These are phyloP conservation scores for Entophlyctis luteolus DNA, from an alignment of 192 early-diverging fungal genomes.

Conservation along the genomic window DNA sequence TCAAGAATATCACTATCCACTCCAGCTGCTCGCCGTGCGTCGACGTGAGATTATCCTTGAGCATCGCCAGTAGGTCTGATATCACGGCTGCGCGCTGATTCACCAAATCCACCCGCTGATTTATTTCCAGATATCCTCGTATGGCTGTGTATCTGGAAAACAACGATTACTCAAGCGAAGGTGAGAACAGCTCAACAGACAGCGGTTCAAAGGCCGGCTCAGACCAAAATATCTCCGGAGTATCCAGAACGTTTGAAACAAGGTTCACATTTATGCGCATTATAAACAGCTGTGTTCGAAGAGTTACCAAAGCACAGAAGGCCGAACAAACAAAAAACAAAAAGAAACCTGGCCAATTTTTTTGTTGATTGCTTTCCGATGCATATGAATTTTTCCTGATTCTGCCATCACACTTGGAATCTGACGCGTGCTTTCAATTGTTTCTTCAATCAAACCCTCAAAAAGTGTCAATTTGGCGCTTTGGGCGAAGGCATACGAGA, in stretches of 20 bases:
- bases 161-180: not conserved
- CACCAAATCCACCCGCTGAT: slow-evolving; percentile 76
- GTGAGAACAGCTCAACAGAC: slow-evolving; percentile 25
- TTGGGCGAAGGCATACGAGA: slow-evolving; percentile 94
- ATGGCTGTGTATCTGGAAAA: slow-evolving; percentile 61
- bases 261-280: slow-evolving; percentile 81
- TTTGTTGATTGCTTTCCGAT: slow-evolving; percentile 79
- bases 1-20: slow-evolving; percentile 96
- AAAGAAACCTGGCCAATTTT: slow-evolving; percentile 78
- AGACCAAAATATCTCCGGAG: slow-evolving; percentile 71
- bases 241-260: slow-evolving; percentile 71
- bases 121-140: slow-evolving; percentile 68
- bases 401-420: slow-evolving; percentile 92
- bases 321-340: not conserved
- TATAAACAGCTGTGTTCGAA: slow-evolving; percentile 20
- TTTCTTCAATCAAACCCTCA: slow-evolving; percentile 89
- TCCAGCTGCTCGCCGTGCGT: slow-evolving; percentile 93
- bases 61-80: slow-evolving; percentile 84
- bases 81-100: slow-evolving; percentile 94
- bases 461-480: slow-evolving; percentile 91
- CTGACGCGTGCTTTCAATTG: slow-evolving; percentile 82
- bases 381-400: slow-evolving; percentile 76
- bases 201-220: slow-evolving; percentile 74
- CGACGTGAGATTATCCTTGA: slow-evolving; percentile 89
- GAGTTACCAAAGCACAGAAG: not conserved